phyloP scores from a whole-genome alignment of 495 filamentous ascomycete species.

The Aspergillus panamensis region DNA sequence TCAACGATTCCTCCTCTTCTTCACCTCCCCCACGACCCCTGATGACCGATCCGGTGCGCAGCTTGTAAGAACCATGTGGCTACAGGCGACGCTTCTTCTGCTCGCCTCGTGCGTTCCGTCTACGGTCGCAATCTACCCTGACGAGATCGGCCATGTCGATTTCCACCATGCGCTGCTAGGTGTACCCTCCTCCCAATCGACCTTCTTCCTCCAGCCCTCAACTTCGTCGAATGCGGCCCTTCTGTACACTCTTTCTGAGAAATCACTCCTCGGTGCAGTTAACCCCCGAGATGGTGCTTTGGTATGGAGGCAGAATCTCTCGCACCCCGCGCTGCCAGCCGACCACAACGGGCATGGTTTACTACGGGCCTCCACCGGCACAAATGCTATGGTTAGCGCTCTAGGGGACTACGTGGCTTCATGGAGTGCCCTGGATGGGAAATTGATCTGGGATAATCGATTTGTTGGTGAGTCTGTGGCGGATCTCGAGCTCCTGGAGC shows the following conservation, averaged over 20 bases:
- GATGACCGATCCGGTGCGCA: slow-evolving; percentile 31
- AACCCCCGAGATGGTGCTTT: slow-evolving; percentile 82
- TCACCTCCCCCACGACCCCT: slow-evolving; percentile 11
- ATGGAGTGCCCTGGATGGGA: slow-evolving; percentile 83
- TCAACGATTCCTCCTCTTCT: slow-evolving; percentile 1
- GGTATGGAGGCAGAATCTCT: slow-evolving; percentile 79
- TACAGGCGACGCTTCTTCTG: slow-evolving; percentile 42
- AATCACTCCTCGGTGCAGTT: slow-evolving; percentile 76
- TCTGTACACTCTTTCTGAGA: slow-evolving; percentile 84
- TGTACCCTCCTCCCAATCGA: slow-evolving; percentile 71
- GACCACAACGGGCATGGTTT: slow-evolving; percentile 42
- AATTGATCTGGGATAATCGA: slow-evolving; percentile 66
- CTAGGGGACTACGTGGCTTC: slow-evolving; percentile 62
- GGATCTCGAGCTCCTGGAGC: slow-evolving; percentile 77
- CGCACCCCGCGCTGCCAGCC: slow-evolving; percentile 29
- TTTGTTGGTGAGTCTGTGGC: slow-evolving; percentile 55
- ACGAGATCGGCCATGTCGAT: slow-evolving; percentile 90
- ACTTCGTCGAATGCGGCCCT: slow-evolving; percentile 78
- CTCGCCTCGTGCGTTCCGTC: slow-evolving; percentile 42
- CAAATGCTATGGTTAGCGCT: slow-evolving; percentile 69
- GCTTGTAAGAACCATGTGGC: slow-evolving; percentile 40
- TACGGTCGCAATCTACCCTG: slow-evolving; percentile 68
- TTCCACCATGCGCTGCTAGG: slow-evolving; percentile 91
- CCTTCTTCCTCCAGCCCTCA: slow-evolving; percentile 90
- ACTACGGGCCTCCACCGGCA: slow-evolving; percentile 68